Evolutionary conservation across 176 grass and related monocot species (phyloP), one percentile per base, ranked within the genome.

Genomic region (Ensete glaucum): DNA sequence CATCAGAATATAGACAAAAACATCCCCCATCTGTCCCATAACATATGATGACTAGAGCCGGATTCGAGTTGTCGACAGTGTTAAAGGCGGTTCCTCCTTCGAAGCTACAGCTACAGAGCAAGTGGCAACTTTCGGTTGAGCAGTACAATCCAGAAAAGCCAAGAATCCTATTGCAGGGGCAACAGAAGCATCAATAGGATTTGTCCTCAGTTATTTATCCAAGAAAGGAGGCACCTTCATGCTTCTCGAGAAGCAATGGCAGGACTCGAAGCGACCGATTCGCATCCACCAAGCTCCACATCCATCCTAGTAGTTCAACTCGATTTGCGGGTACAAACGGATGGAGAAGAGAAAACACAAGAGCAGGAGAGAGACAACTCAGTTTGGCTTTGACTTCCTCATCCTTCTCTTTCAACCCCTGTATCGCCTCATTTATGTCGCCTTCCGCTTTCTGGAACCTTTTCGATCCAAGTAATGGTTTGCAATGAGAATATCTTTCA

Each of bases 161-260:
- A 43, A 43, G 34, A 43, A 43, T 43, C 34, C 34, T 43, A 6
- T 43, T 43, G 34, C 34, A 43, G 34, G 34, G 34, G 34, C 4
- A 11, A 72, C n/a, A 53, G 19, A 72, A 23, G 23, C 14, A 9
- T 72, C 49, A 5, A 53, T 16, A 69, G 70, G 73, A 1, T 19
- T 43, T 43, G 34, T 43, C 34, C 34, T 43, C 34, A 6, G 34
- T 43, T 43, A 43, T 6, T 43, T 43, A 43, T 6, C 34, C 34
- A 43, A 53, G 26, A 52, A 57, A 56, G 69, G 69, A 16, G n/a
- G 73, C 73, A 54, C 64, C 75, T 80, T 81, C 77, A n/a, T 43
- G 34, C 34, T 23, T 23, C 22, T 6, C 5, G 34, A 43, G 34
- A 43, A 43, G 34, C 34, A 43, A 43, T 43, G 4, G 34, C 34